Base-by-base conservation (phyloP, 805 yeast species). In the Candida suzukii region DNA sequence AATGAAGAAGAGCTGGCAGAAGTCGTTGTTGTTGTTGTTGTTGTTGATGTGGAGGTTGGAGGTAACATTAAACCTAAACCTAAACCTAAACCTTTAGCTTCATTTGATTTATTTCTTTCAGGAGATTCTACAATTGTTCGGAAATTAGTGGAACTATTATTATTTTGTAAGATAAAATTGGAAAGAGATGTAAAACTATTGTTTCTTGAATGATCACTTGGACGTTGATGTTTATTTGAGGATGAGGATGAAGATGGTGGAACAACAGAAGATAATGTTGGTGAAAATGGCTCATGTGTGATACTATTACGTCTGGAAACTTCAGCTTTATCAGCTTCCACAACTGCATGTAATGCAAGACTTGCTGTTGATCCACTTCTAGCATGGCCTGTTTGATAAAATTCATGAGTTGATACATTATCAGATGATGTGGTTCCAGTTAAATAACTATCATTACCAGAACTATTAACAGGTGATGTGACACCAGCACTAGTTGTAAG, bases 321-420 rank as follows among this genome's bases (percentile, higher is more conserved):
- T 44, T 63, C 65, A 37, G 50, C 52, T 19, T 63, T 66, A 50
- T 76, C 81, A 9, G 84, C 85, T 45, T 78, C 76, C 13, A 79
- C 88, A 40, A 83, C 83, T 0, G 88, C 88, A 54, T 82, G 85
- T 44, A 83, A 64, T 10, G 83, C 90, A 46, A 70, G 54, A 29
- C 85, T 76, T 3, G 88, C 90, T 2, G 84, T 66, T 1, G 79
- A 67, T 44, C 70, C 56, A 16, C 49, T 50, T 38, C 56, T 47
- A 18, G 46, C 46, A 36, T 48, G 64, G 20, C 44, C 56, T 2
- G 38, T 25, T 20, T 30, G 21, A 12, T 29, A 38, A 17, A 38
- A 38, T 17, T 24, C 35, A 19, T 22, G 16, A 26, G 32, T 4
- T 5, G 33, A 18, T 8, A 30, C 10, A 9, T 17, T 22, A 19